Evolutionary conservation across 352 stramenopile genomes (phyloP), one percentile per base, ranked within the genome.

Genomic region (Elongisporangium prolatum): DNA sequence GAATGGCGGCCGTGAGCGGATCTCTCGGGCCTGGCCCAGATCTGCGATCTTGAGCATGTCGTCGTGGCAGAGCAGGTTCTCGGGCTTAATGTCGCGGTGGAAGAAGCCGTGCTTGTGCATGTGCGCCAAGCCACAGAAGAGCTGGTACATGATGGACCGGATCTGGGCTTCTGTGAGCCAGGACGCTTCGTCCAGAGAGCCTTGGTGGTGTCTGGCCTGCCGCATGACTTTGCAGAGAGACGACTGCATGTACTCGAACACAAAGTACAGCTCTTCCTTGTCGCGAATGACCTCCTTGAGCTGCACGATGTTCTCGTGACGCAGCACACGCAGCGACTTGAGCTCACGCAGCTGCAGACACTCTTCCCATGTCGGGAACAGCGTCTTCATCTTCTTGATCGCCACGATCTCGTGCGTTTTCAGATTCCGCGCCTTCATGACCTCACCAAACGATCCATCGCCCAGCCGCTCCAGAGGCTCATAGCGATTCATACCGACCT

Each of bases 391-490:
- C 65, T 92, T 93, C 66, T 95, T 95, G 63, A 95, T 86, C 13
- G 84, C 86, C 17, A 95, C 88, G 24, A 95, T 69, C 59, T 98
- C 94, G 25, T 91, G 83, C 7, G 88, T 97, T 64, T 96, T 89
- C 48, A 86, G 77, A 67, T 88, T 98, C 16, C 92, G 80, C 14
- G 94, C 94, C 59, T 95, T 94, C 20, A 90, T 74, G 20, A 98
- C 95, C 44, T 94, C 91, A 8, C 95, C 93, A 61, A 97, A 98
- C 34, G 95, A 94, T 21, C 94, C 94, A 68, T 98, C 91, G 21
- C 95, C 95, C 17, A 98, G 70, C 50, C 82, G 74, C 63, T 98
- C 92, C 10, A 96, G 85, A 34, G 97, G 72, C 72, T 97, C 91
- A 70, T 97, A 97, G 14, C 88, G 79, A 60, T 97, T 96, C 87